Percentiles rank a stretch among this genome's conserved stretches.
These are phyloP conservation scores for Reutealis trisperma DNA, from an alignment of 345 rosid species.

Conservation along the genomic window DNA sequence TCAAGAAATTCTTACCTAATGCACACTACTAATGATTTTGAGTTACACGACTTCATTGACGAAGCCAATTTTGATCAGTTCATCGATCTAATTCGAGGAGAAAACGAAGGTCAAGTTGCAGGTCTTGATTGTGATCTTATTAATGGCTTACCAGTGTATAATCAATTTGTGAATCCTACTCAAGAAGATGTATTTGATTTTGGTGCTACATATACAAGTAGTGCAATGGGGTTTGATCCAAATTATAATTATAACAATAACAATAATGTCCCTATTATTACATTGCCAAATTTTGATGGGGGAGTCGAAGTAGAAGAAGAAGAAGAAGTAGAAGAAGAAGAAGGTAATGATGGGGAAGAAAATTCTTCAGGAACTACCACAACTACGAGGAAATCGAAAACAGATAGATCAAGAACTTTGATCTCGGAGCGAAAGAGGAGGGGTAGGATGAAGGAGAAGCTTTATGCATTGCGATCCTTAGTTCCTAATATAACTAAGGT, in stretches of 20 bases:
- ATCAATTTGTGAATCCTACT: conserved; percentile 28
- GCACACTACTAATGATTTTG: conserved; percentile 26
- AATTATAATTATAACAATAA: neutral
- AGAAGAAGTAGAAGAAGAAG: too few species aligned
- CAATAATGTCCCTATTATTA: conserved; percentile 24
- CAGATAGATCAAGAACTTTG: conserved; percentile 71
- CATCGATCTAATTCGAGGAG: conserved; percentile 56
- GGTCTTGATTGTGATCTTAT: conserved; percentile 38
- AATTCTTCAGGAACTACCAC: conserved; percentile 59
- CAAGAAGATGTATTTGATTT: conserved; percentile 31
- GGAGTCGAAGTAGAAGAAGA: conserved; percentile 35
- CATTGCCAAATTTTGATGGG: conserved; percentile 41
- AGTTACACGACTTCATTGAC: conserved; percentile 50
- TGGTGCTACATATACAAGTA: neutral
- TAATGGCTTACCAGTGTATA: conserved; percentile 35
- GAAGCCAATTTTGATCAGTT: conserved; percentile 62
- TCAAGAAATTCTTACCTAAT: neutral
- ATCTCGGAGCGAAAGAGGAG: conserved; percentile 72
- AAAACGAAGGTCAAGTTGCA: conserved; percentile 27
- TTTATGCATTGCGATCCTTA: conserved; percentile 73
- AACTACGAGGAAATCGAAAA: conserved; percentile 45
- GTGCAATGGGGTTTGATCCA: conserved; percentile 30
- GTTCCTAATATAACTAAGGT: conserved; percentile 97
- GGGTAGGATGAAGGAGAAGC: conserved; percentile 87
- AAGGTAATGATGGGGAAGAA: conserved; percentile 44